Evolutionary conservation across 2,329 filamentous ascomycete genomes (phyloP).

Genomic region (Dothidotthia symphoricarpi): DNA sequence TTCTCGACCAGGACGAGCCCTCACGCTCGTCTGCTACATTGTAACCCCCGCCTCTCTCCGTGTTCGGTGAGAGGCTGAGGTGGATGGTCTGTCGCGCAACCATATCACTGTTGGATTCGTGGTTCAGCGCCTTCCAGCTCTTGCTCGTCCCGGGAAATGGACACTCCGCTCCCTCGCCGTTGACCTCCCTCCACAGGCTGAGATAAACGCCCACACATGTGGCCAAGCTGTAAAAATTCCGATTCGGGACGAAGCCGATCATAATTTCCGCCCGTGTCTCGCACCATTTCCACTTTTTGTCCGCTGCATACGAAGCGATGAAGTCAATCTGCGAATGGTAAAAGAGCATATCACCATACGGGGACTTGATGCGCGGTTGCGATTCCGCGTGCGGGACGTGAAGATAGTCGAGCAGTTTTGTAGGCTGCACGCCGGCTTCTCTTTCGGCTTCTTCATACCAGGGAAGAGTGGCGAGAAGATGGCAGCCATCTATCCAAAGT

Average conservation of each 20-base stretch:
- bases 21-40: conserved; percentile 46
- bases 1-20: conserved; percentile 39
- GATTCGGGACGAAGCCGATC: conserved; percentile 45
- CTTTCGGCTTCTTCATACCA: not conserved
- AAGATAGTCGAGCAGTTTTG: conserved; percentile 24
- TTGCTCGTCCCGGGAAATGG: conserved; percentile 42
- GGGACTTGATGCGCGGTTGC: conserved; percentile 17
- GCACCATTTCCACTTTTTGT: conserved; percentile 43
- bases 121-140: conserved; percentile 40
- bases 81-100: conserved; percentile 45
- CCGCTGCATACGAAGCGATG: conserved; percentile 32
- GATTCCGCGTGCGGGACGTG: conserved; percentile 21
- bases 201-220: conserved; percentile 42
- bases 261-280: conserved; percentile 46
- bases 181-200: conserved; percentile 37
- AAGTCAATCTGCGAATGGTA: conserved; percentile 46
- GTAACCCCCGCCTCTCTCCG: conserved; percentile 31
- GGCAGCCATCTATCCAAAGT: conserved; percentile 40
- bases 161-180: conserved; percentile 40
- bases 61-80: conserved; percentile 22
- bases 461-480: conserved; percentile 38
- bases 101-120: conserved; percentile 42
- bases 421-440: conserved; percentile 23
- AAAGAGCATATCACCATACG: conserved; percentile 41
- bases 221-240: conserved; percentile 42